A percentile compares a stretch with the other conserved stretches of the same genome.
Evolutionary conservation across 106 monocot species (phyloP).

Genomic region (Dactylorhiza incarnata): DNA sequence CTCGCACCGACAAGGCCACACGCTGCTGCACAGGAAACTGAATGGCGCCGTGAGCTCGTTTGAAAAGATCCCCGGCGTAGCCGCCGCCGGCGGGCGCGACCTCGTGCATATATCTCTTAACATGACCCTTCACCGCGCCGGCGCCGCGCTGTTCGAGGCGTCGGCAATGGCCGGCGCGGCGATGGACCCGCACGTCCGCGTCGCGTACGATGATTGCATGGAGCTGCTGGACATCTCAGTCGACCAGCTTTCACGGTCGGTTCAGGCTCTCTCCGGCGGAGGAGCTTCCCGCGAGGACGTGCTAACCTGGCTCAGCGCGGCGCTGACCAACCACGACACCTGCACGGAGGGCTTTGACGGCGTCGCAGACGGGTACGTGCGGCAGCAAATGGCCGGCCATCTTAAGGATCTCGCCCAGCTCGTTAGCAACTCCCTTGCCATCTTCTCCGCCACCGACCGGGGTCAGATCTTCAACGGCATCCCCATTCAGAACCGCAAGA

Average conservation of each 20-base stretch:
- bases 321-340: slow-evolving; percentile 93
- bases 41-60: slow-evolving; percentile 47
- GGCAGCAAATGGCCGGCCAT: slow-evolving; percentile 43
- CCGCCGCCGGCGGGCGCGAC: slow-evolving; percentile 24
- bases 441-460: slow-evolving; percentile 46
- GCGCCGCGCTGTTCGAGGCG: slow-evolving; percentile 36
- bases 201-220: slow-evolving; percentile 69
- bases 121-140: slow-evolving; percentile 44
- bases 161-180: slow-evolving; percentile 25
- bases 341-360: slow-evolving; percentile 63
- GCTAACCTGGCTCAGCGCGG: slow-evolving; percentile 85
- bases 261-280: slow-evolving; percentile 21
- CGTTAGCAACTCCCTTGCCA: slow-evolving; percentile 75
- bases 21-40: slow-evolving; percentile 3
- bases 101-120: slow-evolving; percentile 65
- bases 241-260: slow-evolving; percentile 43
- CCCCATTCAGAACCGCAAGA: slow-evolving; percentile 50
- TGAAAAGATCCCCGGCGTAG: slow-evolving; percentile 18
- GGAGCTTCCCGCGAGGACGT: slow-evolving; percentile 46
- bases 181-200: slow-evolving; percentile 31
- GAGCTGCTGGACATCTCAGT: slow-evolving; percentile 59
- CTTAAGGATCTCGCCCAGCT: slow-evolving; percentile 55
- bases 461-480: slow-evolving; percentile 60
- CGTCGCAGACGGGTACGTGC: slow-evolving; percentile 28
- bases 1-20: background rate